phyloP scores from a whole-genome alignment of 1,284 basidiomycete species.

The Baeospora myosura region DNA sequence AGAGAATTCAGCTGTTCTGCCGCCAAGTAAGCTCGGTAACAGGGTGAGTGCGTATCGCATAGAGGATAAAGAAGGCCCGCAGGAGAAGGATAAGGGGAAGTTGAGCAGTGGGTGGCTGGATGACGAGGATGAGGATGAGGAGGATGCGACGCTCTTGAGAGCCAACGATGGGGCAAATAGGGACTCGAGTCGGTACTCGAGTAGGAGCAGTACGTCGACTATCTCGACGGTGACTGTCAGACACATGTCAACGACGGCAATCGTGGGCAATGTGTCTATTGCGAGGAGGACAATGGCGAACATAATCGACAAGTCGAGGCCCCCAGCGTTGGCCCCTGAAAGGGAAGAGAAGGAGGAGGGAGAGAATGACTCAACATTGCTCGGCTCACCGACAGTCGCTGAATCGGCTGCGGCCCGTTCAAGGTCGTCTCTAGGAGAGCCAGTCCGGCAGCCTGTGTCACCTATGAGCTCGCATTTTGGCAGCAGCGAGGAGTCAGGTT shows the following conservation, averaged over 20 bases:
- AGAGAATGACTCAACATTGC: constrained; percentile 8
- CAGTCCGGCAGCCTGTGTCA: constrained; percentile 27
- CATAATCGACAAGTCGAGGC: constrained; percentile 22
- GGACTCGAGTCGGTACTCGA: too few species aligned
- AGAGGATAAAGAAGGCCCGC: constrained; percentile 3
- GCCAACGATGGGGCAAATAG: constrained; percentile 12
- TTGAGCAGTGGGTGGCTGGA: constrained; percentile 7
- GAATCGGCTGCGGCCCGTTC: too few species aligned
- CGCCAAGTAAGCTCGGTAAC: background rate
- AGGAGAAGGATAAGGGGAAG: too few species aligned
- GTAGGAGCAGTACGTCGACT: constrained; percentile 39
- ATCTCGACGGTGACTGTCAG: constrained; percentile 39
- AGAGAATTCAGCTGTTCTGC: background rate
- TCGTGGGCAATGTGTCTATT: constrained; percentile 30
- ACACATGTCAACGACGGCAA: constrained; percentile 30
- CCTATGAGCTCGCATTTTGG: constrained; percentile 36
- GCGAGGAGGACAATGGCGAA: constrained; percentile 40
- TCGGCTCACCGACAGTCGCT: background rate
- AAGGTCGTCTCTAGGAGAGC: too few species aligned
- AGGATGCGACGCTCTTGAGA: constrained; percentile 15
- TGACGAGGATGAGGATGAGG: constrained; percentile 11
- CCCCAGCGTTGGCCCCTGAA: background rate
- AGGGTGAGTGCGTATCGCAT: constrained; percentile 7
- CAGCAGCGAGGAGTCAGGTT: constrained; percentile 29
- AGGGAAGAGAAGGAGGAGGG: constrained; percentile 2